phyloP scores from a whole-genome alignment of 805 yeast genomes.

The Ogataea corticis region DNA sequence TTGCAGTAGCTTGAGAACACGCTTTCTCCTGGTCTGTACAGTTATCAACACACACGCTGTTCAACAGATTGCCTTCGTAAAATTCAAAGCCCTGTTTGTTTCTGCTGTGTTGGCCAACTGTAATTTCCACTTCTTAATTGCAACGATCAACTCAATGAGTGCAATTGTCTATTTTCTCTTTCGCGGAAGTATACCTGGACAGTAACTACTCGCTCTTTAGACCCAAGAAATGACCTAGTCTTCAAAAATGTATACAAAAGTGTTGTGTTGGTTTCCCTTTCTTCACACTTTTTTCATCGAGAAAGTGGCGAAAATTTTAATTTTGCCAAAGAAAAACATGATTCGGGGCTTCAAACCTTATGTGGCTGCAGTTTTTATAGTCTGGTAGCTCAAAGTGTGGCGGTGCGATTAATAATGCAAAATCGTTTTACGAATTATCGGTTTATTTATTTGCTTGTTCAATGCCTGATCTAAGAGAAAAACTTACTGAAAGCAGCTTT shows the following conservation, averaged over 20 bases:
- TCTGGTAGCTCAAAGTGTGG: neutral
- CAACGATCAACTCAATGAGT: constrained; percentile 36
- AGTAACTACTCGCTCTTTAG: constrained; percentile 14
- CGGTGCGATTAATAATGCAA: neutral
- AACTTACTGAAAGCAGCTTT: constrained; percentile 75
- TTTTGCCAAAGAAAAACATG: constrained; percentile 1
- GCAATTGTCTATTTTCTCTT: constrained; percentile 19
- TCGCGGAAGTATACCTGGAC: constrained; percentile 13
- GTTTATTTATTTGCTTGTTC: neutral
- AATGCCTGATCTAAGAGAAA: constrained; percentile 38
- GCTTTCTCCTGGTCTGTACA: constrained; percentile 6
- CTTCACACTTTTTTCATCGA: constrained; percentile 16
- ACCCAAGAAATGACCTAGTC: constrained; percentile 18
- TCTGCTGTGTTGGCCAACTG: constrained; percentile 8
- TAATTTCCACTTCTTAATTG: constrained; percentile 16
- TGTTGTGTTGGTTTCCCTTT: constrained; percentile 15
- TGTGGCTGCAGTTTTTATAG: neutral
- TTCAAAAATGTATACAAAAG: constrained; percentile 11
- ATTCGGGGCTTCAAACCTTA: constrained; percentile 1
- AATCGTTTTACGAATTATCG: neutral
- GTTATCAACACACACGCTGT: constrained; percentile 2
- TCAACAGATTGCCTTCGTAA: neutral
- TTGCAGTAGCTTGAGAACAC: constrained; percentile 1
- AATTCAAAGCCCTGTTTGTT: constrained; percentile 2
- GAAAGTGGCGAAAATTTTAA: constrained; percentile 24